Conservation (phyloP, 2,329 filamentous ascomycete species). For the Ascochyta rabiei region DNA sequence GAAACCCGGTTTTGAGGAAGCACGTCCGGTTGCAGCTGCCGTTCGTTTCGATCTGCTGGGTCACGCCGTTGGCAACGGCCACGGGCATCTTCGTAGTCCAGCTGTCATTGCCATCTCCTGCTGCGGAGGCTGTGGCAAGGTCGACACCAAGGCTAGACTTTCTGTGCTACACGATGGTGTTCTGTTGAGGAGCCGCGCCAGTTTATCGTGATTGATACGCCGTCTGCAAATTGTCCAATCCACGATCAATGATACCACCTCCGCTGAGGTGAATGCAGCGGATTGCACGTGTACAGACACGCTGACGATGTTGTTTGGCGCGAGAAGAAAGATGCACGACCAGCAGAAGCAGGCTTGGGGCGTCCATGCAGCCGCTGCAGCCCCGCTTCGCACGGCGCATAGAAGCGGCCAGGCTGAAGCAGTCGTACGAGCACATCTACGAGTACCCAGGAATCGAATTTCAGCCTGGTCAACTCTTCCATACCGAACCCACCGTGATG, state of each 20-base stretch:
- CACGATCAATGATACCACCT: not conserved
- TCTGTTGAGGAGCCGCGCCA: not conserved
- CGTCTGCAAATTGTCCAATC: not conserved
- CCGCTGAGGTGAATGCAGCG: not conserved
- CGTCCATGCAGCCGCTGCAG: slow-evolving; percentile 9
- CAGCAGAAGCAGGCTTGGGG: slow-evolving; percentile 5
- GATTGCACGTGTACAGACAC: slow-evolving; percentile 1
- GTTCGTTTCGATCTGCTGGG: slow-evolving; percentile 11
- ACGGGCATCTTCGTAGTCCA: no score
- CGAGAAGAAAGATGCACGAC: not conserved
- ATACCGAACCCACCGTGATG: slow-evolving; percentile 8
- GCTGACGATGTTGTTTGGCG: not conserved
- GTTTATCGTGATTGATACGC: not conserved
- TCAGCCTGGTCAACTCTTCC: not conserved
- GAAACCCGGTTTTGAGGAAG: slow-evolving; percentile 32
- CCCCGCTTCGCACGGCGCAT: slow-evolving; percentile 6
- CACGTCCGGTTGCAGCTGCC: slow-evolving; percentile 21
- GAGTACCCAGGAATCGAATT: not conserved
- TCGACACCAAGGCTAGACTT: not conserved
- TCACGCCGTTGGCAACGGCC: no score
- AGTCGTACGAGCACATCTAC: not conserved
- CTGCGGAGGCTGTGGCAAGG: not conserved
- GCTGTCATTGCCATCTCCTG: no score
- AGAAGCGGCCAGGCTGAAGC: not conserved
- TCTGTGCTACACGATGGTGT: not conserved